A percentile compares a stretch with the other conserved stretches of the same genome.
Evolutionary conservation across 345 rosid genomes (phyloP).

Genomic region (Nasturtium officinale): DNA sequence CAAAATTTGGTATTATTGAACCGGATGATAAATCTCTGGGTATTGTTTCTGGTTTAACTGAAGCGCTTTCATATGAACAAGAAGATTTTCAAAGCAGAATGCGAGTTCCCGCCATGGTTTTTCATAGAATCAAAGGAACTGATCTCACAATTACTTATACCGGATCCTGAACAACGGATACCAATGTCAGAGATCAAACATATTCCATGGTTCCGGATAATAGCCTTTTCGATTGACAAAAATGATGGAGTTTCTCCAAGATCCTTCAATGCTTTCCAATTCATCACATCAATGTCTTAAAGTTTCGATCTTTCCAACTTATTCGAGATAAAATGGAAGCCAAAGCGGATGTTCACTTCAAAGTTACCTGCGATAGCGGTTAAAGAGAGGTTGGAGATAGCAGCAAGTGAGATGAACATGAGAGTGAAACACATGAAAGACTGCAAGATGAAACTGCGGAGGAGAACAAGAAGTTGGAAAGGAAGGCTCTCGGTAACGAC

Average conservation of each 20-base stretch:
- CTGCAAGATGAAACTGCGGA: conserved; percentile 56
- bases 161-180: conserved; percentile 67
- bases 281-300: conserved; percentile 78
- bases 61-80: conserved; percentile 44
- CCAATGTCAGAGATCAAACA: conserved; percentile 63
- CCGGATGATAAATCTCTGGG: neutral
- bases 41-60: neutral
- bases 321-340: conserved; percentile 57
- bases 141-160: conserved; percentile 58
- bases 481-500: conserved; percentile 61
- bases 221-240: conserved; percentile 44
- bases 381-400: conserved; percentile 54
- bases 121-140: conserved; percentile 55
- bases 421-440: conserved; percentile 49
- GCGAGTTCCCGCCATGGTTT: conserved; percentile 71
- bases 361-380: conserved; percentile 49
- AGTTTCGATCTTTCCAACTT: conserved; percentile 77
- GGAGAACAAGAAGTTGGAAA: conserved; percentile 57
- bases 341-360: conserved; percentile 64
- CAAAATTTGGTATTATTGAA: neutral
- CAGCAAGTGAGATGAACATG: conserved; percentile 60
- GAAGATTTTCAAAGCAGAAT: conserved; percentile 62
- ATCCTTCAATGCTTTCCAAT: conserved; percentile 71
- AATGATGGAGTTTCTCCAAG: conserved; percentile 34
- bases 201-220: conserved; percentile 69